Percentiles rank a stretch among this genome's conserved stretches.
Evolutionary conservation across 2,329 filamentous ascomycete genomes (phyloP).

Genomic region (Massarina eburnea): DNA sequence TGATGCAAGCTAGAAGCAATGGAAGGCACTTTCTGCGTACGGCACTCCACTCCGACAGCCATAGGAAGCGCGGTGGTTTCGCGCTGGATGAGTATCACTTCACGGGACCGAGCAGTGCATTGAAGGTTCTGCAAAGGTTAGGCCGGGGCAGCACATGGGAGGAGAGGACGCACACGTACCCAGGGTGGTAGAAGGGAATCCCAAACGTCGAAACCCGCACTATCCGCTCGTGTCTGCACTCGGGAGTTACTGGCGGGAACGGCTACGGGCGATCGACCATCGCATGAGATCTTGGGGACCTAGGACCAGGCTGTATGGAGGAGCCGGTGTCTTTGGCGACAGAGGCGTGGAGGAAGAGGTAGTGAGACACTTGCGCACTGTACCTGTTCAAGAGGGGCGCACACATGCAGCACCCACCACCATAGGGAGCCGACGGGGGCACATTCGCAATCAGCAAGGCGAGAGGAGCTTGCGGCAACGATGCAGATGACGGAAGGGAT

Average conservation of each 20-base stretch:
- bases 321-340: conserved; percentile 21
- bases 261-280: conserved; percentile 37
- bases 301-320: conserved; percentile 27
- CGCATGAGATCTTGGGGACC: conserved; percentile 33
- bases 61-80: conserved; percentile 37
- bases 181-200: conserved; percentile 28
- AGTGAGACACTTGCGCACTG: conserved; percentile 29
- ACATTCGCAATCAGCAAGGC: conserved; percentile 29
- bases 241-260: conserved; percentile 36
- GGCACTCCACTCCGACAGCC: conserved; percentile 42
- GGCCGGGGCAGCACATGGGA: conserved; percentile 22
- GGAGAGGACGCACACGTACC: conserved; percentile 30
- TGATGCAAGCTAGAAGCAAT: conserved; percentile 34
- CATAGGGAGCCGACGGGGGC: conserved; percentile 18
- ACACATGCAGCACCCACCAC: conserved; percentile 26
- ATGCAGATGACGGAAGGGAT: conserved; percentile 31
- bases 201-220: conserved; percentile 42
- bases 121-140: conserved; percentile 26
- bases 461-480: conserved; percentile 36
- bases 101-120: conserved; percentile 30
- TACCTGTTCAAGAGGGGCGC: conserved; percentile 25
- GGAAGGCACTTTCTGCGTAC: conserved; percentile 39
- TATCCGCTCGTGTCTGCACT: conserved; percentile 29
- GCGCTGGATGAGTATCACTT: conserved; percentile 29
- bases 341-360: conserved; percentile 16